A percentile compares a stretch with the other conserved stretches of the same genome.
Evolutionary conservation across 2,329 filamentous ascomycete species (phyloP).

Genomic region (Talaromyces sp.): DNA sequence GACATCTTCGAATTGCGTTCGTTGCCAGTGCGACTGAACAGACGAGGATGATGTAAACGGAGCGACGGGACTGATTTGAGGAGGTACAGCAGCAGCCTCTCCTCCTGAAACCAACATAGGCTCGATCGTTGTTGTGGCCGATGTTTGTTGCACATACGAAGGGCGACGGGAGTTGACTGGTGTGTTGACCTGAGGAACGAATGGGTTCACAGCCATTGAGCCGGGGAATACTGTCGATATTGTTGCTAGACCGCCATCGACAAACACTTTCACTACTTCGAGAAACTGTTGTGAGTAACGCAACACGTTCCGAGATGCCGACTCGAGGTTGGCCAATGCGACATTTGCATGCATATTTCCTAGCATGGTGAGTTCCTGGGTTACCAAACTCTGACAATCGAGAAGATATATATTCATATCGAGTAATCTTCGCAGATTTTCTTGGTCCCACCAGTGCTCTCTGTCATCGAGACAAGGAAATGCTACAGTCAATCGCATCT

Average conservation of each 20-base stretch:
- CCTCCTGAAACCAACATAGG: not conserved
- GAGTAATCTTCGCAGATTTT: conserved; percentile 11
- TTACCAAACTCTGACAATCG: conserved; percentile 11
- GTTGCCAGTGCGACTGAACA: not conserved
- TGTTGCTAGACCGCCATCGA: not conserved
- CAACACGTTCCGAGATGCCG: conserved; percentile 6
- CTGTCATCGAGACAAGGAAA: conserved; percentile 14
- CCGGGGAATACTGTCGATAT: not conserved
- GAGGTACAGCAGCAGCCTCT: not conserved
- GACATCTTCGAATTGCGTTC: conserved; percentile 10
- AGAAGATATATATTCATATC: conserved; percentile 13
- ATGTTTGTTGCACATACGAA: conserved; percentile 3
- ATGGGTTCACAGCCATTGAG: not conserved
- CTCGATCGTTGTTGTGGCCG: not conserved
- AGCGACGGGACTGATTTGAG: not conserved
- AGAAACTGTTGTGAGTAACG: conserved; percentile 13
- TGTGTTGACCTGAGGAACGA: not conserved
- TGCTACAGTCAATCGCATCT: not conserved
- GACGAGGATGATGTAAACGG: not conserved
- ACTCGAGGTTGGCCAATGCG: conserved; percentile 11
- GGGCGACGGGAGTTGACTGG: conserved; percentile 12
- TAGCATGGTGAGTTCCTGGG: conserved; percentile 14
- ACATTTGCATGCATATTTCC: conserved; percentile 11
- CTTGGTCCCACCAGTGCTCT: conserved; percentile 14
- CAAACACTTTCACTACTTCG: conserved; percentile 2